These are phyloP conservation scores for Cyberlindnera misumaiensis DNA, from an alignment of 805 yeast genomes.

Conservation along the genomic window DNA sequence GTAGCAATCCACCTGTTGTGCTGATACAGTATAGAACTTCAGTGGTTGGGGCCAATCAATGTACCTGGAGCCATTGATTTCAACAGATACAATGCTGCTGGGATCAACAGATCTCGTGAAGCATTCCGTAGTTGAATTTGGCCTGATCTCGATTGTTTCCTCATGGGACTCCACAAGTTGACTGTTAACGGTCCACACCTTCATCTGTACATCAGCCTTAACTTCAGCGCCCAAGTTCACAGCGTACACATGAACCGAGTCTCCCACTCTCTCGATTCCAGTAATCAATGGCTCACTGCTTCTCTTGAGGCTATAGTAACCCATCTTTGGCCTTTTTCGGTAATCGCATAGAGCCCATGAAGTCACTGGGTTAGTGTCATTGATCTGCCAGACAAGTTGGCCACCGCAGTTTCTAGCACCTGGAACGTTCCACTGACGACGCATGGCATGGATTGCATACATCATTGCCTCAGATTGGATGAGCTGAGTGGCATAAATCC, in stretches of 20 bases:
- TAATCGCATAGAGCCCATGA: slow-evolving; percentile 44
- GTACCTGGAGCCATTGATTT: slow-evolving; percentile 27
- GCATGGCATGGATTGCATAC: slow-evolving; percentile 40
- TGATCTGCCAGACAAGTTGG: slow-evolving; percentile 46
- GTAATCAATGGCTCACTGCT: slow-evolving; percentile 25
- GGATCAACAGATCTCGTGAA: too few species aligned
- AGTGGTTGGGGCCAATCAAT: slow-evolving; percentile 43
- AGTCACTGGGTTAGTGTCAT: slow-evolving; percentile 48
- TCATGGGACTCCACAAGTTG: background rate
- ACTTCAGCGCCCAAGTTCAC: background rate
- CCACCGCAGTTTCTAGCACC: slow-evolving; percentile 36
- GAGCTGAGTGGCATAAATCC: slow-evolving; percentile 47
- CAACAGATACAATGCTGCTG: too few species aligned
- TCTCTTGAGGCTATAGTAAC: slow-evolving; percentile 41
- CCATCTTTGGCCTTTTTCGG: slow-evolving; percentile 36
- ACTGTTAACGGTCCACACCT: background rate
- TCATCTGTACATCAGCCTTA: background rate
- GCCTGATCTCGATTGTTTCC: too few species aligned
- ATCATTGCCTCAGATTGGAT: slow-evolving; percentile 45
- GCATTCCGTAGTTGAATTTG: too few species aligned
- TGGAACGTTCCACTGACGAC: slow-evolving; percentile 37
- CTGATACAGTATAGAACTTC: slow-evolving; percentile 18
- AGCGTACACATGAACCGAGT: background rate
- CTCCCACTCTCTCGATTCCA: slow-evolving; percentile 12
- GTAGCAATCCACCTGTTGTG: slow-evolving; percentile 19